Evolutionary conservation across 2,329 filamentous ascomycete genomes (phyloP).

Genomic region (Fusarium redolens): DNA sequence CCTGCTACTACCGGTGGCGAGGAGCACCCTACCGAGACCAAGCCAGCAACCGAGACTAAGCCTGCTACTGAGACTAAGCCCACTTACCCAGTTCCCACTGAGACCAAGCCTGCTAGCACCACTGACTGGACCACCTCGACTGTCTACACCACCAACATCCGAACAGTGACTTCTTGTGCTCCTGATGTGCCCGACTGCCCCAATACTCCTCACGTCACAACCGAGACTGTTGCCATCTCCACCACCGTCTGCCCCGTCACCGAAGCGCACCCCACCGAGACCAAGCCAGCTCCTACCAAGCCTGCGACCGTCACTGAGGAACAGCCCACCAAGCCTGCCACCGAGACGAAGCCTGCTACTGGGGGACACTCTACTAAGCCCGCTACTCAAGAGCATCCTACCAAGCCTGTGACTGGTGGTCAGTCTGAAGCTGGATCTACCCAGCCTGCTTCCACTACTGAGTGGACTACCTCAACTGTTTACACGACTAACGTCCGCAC

Average conservation of each 20-base stretch:
- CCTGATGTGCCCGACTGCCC: background rate
- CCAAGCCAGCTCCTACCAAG: background rate
- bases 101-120: background rate
- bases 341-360: slow-evolving; percentile 8
- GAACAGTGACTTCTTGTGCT: background rate
- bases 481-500: slow-evolving; percentile 34
- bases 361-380: slow-evolving; percentile 1
- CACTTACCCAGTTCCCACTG: background rate
- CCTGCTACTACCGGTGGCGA: background rate
- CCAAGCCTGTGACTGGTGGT: slow-evolving; percentile 7
- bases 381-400: background rate
- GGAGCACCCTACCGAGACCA: background rate
- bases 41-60: background rate
- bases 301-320: background rate
- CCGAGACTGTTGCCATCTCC: background rate
- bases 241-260: background rate
- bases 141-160: slow-evolving; percentile 6
- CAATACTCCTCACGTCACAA: background rate
- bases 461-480: slow-evolving; percentile 29
- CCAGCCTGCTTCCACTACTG: slow-evolving; percentile 24
- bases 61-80: background rate
- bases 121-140: background rate
- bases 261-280: background rate
- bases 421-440: slow-evolving; percentile 17
- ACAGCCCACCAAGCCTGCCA: background rate